These are phyloP conservation scores for Chalara sp. DNA, from an alignment of 2,329 filamentous ascomycete genomes.

Conservation along the genomic window DNA sequence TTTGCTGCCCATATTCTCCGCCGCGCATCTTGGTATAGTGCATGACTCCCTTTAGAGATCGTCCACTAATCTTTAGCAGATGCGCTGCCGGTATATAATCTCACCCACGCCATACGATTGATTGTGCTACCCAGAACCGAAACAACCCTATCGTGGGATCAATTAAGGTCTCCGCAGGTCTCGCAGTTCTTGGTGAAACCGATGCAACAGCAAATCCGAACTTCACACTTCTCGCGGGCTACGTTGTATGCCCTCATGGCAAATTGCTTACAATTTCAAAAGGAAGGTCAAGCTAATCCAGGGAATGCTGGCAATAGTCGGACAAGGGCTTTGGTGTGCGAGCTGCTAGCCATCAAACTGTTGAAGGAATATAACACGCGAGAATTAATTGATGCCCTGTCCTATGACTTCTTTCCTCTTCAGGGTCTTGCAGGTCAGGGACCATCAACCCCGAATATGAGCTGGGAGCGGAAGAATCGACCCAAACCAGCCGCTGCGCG, in stretches of 20 bases:
- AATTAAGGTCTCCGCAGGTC: conserved; percentile 89
- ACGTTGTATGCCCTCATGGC: conserved; percentile 87
- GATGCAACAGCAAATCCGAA: conserved; percentile 82
- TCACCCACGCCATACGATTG: conserved; percentile 83
- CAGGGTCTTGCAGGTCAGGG: conserved; percentile 62
- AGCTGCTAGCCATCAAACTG: conserved; percentile 82
- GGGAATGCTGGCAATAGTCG: conserved; percentile 78
- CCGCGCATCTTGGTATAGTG: conserved; percentile 62
- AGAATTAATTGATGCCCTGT: conserved; percentile 88
- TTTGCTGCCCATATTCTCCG: conserved; percentile 72
- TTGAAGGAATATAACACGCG: conserved; percentile 84
- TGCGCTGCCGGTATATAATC: conserved; percentile 78
- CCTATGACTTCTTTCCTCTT: conserved; percentile 90
- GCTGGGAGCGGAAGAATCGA: conserved; percentile 32
- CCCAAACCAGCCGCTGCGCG: conserved; percentile 56
- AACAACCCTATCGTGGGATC: conserved; percentile 90
- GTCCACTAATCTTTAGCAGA: conserved; percentile 42
- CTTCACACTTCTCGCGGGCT: conserved; percentile 76
- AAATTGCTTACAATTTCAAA: conserved; percentile 88
- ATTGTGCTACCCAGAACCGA: conserved; percentile 81
- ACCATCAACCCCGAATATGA: conserved; percentile 26
- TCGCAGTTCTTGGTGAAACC: conserved; percentile 95
- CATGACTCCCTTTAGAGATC: too few relatives aligned
- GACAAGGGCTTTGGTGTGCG: conserved; percentile 82
- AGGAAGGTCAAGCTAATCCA: conserved; percentile 75